A percentile compares a stretch with the other conserved stretches of the same genome.
Evolutionary conservation across 768 basidiomycete species (phyloP).

Genomic region (Lepiota brunneoincarnata): DNA sequence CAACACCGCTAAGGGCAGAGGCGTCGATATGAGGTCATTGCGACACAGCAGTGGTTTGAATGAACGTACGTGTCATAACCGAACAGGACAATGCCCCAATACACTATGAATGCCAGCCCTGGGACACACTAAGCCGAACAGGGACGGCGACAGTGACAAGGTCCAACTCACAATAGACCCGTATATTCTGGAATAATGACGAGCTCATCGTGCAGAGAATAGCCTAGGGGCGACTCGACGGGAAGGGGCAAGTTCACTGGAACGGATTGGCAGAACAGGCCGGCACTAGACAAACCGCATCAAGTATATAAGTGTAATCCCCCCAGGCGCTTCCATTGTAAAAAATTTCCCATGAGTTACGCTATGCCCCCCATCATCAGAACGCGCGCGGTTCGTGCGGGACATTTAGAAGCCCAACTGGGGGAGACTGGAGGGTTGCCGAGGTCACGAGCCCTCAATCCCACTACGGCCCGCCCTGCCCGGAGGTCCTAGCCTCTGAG

Average conservation of each 20-base stretch:
- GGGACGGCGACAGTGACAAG: not conserved
- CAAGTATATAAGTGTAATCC: conserved; percentile 7
- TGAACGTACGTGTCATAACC: conserved; percentile 73
- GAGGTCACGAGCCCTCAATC: conserved; percentile 3
- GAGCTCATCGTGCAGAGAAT: not conserved
- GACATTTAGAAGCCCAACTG: not conserved
- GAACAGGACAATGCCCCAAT: conserved; percentile 81
- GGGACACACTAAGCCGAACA: conserved; percentile 2
- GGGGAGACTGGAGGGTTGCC: conserved; percentile 4
- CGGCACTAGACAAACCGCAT: not conserved
- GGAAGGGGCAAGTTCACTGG: not conserved
- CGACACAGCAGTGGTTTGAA: not conserved
- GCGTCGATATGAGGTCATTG: not conserved
- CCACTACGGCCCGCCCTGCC: conserved; percentile 1
- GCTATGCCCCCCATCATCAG: not conserved
- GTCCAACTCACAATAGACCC: conserved; percentile 57
- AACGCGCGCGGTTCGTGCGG: conserved; percentile 6
- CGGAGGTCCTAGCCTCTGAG: not conserved
- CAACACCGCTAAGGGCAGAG: conserved; percentile 22
- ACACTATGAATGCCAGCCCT: conserved; percentile 74
- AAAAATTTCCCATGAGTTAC: not conserved
- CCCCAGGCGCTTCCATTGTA: not conserved
- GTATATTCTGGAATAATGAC: conserved; percentile 42
- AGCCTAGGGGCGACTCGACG: not conserved
- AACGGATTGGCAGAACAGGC: not conserved